phyloP scores from a whole-genome alignment of 2,329 filamentous ascomycete species.

The Ambrosiella xylebori region DNA sequence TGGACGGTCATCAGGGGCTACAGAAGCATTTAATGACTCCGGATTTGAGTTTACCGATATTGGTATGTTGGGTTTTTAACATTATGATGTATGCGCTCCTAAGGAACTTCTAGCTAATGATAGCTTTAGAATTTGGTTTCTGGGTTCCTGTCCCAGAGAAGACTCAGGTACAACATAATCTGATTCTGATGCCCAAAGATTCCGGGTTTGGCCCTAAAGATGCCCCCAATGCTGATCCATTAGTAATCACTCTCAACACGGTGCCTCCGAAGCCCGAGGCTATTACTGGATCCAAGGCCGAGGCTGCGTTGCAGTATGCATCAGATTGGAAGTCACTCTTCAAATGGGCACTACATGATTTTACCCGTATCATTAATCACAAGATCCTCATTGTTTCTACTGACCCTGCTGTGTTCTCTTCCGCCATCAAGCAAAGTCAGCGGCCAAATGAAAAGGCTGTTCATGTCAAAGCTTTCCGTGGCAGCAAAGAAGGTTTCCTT shows the following conservation, averaged over 20 bases:
- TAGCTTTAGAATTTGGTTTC: conserved; percentile 37
- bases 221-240: conserved; percentile 31
- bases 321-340: conserved; percentile 42
- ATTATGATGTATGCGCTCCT: neutral
- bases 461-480: conserved; percentile 48
- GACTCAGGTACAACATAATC: conserved; percentile 47
- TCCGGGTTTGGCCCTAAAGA: conserved; percentile 34
- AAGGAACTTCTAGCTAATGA: neutral
- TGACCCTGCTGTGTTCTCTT: conserved; percentile 40
- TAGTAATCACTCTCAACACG: conserved; percentile 46
- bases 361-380: conserved; percentile 33
- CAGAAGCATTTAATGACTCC: conserved; percentile 33
- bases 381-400: conserved; percentile 32
- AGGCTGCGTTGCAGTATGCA: conserved; percentile 34
- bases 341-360: conserved; percentile 40
- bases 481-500: conserved; percentile 50
- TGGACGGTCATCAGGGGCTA: conserved; percentile 34
- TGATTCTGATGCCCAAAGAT: conserved; percentile 41
- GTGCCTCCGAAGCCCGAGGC: conserved; percentile 42
- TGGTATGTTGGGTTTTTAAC: conserved; percentile 25
- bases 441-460: conserved; percentile 45
- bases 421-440: conserved; percentile 37
- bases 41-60: conserved; percentile 45
- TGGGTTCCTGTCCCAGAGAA: conserved; percentile 50
- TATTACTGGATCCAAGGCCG: conserved; percentile 33